Conservation (phyloP, 495 filamentous ascomycete species). For the Penicillium bovifimosum region DNA sequence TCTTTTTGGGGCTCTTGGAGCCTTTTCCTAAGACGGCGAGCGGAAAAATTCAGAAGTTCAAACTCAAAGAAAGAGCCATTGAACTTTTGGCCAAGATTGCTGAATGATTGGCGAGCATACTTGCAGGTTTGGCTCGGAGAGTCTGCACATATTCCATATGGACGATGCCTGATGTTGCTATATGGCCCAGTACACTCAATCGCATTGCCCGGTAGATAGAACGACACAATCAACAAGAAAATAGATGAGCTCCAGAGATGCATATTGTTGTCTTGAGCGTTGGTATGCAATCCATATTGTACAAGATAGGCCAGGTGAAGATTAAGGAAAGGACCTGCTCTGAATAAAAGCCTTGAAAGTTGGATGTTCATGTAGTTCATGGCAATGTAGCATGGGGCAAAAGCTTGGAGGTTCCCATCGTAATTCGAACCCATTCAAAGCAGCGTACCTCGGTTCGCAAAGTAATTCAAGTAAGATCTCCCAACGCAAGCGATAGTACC, state of each 20-base stretch:
- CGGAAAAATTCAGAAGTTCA: constrained; percentile 97
- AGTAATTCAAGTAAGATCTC: background rate
- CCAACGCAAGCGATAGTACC: background rate
- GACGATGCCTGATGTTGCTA: background rate
- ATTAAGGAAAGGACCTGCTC: background rate
- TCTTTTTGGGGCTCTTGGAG: constrained; percentile 55
- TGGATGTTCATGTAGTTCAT: too few relatives aligned
- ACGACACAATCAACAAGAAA: background rate
- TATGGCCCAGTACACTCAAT: background rate
- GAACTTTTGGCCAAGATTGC: constrained; percentile 33
- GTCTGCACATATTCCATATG: background rate
- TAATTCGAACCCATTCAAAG: too few relatives aligned
- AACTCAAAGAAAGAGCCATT: constrained; percentile 62
- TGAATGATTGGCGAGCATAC: background rate
- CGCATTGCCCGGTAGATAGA: background rate
- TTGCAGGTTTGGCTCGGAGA: background rate
- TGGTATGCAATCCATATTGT: background rate
- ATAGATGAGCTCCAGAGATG: background rate
- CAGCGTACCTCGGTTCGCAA: too few relatives aligned
- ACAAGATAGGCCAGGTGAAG: background rate
- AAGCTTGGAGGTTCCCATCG: too few relatives aligned
- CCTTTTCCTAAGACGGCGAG: constrained; percentile 90
- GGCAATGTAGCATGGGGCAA: too few relatives aligned
- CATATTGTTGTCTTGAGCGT: background rate
- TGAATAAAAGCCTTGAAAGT: background rate